phyloP scores from a whole-genome alignment of 2,329 filamentous ascomycete species.

The Raffaelea ambrosiae region DNA sequence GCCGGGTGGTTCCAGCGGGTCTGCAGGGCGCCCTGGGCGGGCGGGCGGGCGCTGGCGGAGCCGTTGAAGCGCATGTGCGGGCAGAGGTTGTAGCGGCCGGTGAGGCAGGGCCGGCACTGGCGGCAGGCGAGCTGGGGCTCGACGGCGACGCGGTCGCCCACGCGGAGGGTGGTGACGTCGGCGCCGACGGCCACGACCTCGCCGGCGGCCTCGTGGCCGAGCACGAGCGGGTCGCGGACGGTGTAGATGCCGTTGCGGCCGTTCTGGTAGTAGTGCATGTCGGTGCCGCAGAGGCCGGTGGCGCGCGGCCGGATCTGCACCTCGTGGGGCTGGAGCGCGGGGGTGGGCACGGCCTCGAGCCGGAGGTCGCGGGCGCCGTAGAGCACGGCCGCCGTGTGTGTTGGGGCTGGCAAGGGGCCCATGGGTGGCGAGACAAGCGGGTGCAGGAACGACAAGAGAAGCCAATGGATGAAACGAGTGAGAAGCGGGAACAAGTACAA shows the following conservation, averaged over 20 bases:
- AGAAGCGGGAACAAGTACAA: too few relatives aligned
- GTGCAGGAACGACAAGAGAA: too few relatives aligned
- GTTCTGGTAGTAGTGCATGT: conserved; percentile 81
- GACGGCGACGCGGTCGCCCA: conserved; percentile 77
- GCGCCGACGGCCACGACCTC: conserved; percentile 64
- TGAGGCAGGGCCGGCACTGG: conserved; percentile 66
- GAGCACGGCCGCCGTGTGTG: too few relatives aligned
- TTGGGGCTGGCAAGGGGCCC: too few relatives aligned
- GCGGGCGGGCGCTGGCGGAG: too few relatives aligned
- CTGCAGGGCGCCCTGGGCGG: conserved; percentile 79
- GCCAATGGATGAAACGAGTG: too few relatives aligned
- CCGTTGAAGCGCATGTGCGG: conserved; percentile 76
- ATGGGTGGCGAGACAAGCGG: too few relatives aligned
- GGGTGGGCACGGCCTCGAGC: too few relatives aligned
- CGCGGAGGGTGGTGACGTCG: conserved; percentile 51
- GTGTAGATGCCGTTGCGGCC: conserved; percentile 82
- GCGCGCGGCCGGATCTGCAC: too few relatives aligned
- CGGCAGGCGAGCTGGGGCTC: conserved; percentile 86
- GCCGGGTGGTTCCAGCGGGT: conserved; percentile 70
- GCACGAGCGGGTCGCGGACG: conserved; percentile 71
- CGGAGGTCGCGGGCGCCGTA: too few relatives aligned
- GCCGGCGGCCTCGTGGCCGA: conserved; percentile 65
- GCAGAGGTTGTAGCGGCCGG: conserved; percentile 88
- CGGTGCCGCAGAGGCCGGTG: conserved; percentile 82
- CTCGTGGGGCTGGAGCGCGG: too few relatives aligned